Percentiles rank a stretch among this genome's conserved stretches.
Conservation (phyloP, 2,329 filamentous ascomycete genomes). For the Fusarium foetens region DNA sequence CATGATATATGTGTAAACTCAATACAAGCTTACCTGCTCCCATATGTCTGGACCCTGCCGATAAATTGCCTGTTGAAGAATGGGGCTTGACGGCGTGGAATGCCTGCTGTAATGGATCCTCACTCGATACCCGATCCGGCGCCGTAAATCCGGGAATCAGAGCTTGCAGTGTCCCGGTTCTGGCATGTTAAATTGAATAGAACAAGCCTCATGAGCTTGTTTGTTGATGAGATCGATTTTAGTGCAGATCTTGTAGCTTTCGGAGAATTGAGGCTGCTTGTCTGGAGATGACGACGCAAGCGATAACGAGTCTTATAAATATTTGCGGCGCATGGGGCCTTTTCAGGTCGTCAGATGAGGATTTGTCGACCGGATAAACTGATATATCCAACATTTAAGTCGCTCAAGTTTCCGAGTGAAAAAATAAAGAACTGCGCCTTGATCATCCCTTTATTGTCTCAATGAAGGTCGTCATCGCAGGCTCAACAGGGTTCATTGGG, state of each 20-base stretch:
- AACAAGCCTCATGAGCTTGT: not conserved
- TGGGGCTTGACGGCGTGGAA: not conserved
- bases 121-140: slow-evolving; percentile 9
- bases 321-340: not conserved
- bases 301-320: not conserved
- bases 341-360: not conserved
- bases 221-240: not conserved
- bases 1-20: not conserved
- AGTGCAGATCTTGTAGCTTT: not conserved
- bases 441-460: no score
- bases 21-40: not conserved
- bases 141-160: not conserved
- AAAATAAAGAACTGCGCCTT: no score
- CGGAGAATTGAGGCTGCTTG: not conserved
- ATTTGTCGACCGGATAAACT: not conserved
- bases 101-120: slow-evolving; percentile 13
- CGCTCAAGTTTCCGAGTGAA: not conserved
- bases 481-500: slow-evolving; percentile 56
- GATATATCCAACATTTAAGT: rapidly evolving
- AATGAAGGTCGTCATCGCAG: slow-evolving; percentile 55
- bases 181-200: not conserved
- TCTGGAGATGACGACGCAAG: not conserved
- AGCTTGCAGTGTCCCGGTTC: not conserved
- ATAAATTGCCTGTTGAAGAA: not conserved
- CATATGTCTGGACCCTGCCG: not conserved